These are phyloP conservation scores for Friedmanniomyces simplex DNA, from an alignment of 495 filamentous ascomycete genomes.

Conservation along the genomic window DNA sequence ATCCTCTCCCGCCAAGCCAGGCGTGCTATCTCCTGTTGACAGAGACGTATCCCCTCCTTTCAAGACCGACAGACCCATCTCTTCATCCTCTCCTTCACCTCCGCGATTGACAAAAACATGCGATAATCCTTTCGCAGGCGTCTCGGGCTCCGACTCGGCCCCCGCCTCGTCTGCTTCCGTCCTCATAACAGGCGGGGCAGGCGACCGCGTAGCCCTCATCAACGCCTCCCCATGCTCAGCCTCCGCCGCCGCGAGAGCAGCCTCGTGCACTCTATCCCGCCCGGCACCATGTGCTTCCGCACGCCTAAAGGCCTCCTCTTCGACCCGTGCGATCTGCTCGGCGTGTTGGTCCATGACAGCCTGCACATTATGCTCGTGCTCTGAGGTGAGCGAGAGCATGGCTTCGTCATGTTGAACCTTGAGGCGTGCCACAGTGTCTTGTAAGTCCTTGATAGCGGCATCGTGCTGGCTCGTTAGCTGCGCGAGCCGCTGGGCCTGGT, in stretches of 20 bases:
- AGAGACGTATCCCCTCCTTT: no score
- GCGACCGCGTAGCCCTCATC: neutral
- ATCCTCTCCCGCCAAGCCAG: no score
- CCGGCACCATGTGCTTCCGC: conserved; percentile 2
- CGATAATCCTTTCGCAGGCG: neutral
- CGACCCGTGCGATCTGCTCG: conserved; percentile 1
- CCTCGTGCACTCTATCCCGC: conserved; percentile 2
- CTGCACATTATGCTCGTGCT: conserved; percentile 9
- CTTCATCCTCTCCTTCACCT: neutral
- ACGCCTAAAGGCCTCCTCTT: conserved; percentile 7
- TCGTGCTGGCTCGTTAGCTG: neutral
- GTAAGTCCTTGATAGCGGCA: neutral
- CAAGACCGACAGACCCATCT: no score
- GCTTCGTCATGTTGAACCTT: neutral
- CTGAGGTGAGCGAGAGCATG: neutral
- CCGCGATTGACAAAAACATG: conserved; percentile 13
- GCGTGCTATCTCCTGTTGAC: no score
- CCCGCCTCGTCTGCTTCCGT: neutral
- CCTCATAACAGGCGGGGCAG: neutral
- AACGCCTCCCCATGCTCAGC: conserved; percentile 1
- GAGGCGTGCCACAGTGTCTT: neutral
- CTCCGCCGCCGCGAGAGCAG: conserved; percentile 1
- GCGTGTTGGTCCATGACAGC: conserved; percentile 3
- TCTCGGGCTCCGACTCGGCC: neutral
- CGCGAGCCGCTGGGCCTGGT: neutral